A percentile compares a stretch with the other conserved stretches of the same genome.
phyloP scores from a whole-genome alignment of 2,329 filamentous ascomycete species.

The Neurospora crassa region DNA sequence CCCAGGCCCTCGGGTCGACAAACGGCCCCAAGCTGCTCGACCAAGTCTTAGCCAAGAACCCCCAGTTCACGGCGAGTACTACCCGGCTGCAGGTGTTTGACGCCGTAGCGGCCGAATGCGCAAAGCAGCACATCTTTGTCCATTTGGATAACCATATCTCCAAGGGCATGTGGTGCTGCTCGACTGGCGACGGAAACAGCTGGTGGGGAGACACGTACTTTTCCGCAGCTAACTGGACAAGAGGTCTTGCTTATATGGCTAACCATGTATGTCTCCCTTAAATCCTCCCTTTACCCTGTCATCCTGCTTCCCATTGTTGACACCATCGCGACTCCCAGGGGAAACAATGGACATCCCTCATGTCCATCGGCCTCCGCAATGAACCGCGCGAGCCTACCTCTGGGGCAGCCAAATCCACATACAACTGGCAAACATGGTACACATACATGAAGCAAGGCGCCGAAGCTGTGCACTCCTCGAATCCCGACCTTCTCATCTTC shows the following conservation, averaged over 20 bases:
- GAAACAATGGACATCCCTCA: constrained; percentile 36
- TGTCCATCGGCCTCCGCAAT: constrained; percentile 44
- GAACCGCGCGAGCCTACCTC: constrained; percentile 38
- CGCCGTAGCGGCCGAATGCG: constrained; percentile 49
- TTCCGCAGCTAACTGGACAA: constrained; percentile 46
- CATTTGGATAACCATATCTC: constrained; percentile 55
- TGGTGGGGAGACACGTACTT: constrained; percentile 56
- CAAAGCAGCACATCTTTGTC: constrained; percentile 45
- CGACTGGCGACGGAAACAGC: constrained; percentile 42
- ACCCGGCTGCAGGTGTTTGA: constrained; percentile 52
- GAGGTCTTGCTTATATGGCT: constrained; percentile 52
- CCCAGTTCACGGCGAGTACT: constrained; percentile 41
- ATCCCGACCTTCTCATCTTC: constrained; percentile 45
- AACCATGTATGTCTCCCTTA: constrained; percentile 33
- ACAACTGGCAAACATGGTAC: constrained; percentile 51
- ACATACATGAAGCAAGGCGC: constrained; percentile 37
- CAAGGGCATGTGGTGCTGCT: constrained; percentile 49
- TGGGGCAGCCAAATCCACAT: constrained; percentile 27
- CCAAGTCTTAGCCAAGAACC: constrained; percentile 47
- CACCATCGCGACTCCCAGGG: constrained; percentile 21
- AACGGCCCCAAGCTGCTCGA: constrained; percentile 43
- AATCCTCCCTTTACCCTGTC: background rate
- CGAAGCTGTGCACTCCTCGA: constrained; percentile 38
- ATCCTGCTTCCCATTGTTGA: constrained; percentile 12
- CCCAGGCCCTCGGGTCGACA: constrained; percentile 34